Evolutionary conservation across 352 stramenopile species (phyloP).

Genomic region (Thraustochytrium sp.): DNA sequence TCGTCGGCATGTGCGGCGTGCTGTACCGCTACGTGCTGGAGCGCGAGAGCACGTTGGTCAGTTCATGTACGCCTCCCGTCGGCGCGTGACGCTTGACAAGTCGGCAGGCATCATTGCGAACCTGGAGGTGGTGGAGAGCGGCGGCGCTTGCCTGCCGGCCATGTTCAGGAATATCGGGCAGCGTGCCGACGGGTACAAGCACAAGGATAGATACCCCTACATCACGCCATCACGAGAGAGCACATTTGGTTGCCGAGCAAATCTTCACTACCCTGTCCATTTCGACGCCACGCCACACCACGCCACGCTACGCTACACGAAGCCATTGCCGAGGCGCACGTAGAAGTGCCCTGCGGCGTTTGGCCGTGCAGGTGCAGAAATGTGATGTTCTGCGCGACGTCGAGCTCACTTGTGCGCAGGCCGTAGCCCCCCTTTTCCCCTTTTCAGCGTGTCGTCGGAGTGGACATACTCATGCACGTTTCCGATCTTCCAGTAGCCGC

Average conservation of each 20-base stretch:
- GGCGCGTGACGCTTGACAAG: neutral
- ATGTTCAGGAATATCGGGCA: neutral
- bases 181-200: neutral
- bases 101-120: neutral
- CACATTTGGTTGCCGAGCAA: slow-evolving; percentile 13
- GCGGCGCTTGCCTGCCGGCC: neutral
- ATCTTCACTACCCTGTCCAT: too few relatives aligned
- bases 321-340: neutral
- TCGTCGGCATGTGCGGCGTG: neutral
- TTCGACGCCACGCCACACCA: too few relatives aligned
- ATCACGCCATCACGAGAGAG: neutral
- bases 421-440: neutral
- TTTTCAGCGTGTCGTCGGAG: neutral
- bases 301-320: neutral
- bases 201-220: neutral
- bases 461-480: slow-evolving; percentile 4
- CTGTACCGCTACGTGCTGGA: neutral
- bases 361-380: neutral
- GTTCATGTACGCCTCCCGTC: neutral
- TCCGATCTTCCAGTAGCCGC: neutral
- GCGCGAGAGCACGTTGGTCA: neutral
- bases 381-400: neutral
- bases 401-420: neutral
- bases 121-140: neutral
- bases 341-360: neutral